Evolutionary conservation across 192 early-diverging fungal species (phyloP), one percentile per base, ranked within the genome.

Genomic region (Thoreauomyces humboldtii): DNA sequence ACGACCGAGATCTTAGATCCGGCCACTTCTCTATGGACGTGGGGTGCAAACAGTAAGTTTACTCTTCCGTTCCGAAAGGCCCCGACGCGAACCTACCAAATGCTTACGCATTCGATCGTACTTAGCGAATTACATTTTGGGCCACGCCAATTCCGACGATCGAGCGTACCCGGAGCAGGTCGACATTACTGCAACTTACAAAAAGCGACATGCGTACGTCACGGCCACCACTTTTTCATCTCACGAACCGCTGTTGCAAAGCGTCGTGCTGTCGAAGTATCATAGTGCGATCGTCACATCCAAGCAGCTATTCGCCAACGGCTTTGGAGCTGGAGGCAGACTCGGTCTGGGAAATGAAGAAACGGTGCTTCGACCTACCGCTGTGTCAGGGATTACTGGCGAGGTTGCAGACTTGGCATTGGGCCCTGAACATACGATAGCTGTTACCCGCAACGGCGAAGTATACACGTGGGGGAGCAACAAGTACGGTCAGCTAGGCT

Each of bases 351-450:
- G 85, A 7, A 56, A 74, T 42, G 76, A 78, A 29, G 85, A 87
- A 25, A 87, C 89, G 36, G 76, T 80, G 35, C 58, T 87, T n/a
- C 29, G 56, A 17, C 84, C 82, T 1, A 72, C 69, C 2, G 57
- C 78, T 0, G 73, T 89, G 0, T 28, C 41, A 1, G 81, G 80
- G 2, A 56, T 88, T 1, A 54, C 74, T 25, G 74, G 77, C 27
- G 15, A 21, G 24, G 75, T 80, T 0, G 52, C 9, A 0, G 52
- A 42, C 2, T 73, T 85, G 0, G 82, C 90, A 0, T 50, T 86
- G 7, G 90, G 90, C 14, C 68, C 85, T 7, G 90, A 92, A 51
- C 88, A 92, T 56, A 88, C 85, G 1, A 60, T 90, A 5, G 83
- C 79, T 4, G 70, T 90, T 15, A 85, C 82, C 1, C 42, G 32